Base-by-base conservation (phyloP, 441 rosid species). In the Pelargonium australe region DNA sequence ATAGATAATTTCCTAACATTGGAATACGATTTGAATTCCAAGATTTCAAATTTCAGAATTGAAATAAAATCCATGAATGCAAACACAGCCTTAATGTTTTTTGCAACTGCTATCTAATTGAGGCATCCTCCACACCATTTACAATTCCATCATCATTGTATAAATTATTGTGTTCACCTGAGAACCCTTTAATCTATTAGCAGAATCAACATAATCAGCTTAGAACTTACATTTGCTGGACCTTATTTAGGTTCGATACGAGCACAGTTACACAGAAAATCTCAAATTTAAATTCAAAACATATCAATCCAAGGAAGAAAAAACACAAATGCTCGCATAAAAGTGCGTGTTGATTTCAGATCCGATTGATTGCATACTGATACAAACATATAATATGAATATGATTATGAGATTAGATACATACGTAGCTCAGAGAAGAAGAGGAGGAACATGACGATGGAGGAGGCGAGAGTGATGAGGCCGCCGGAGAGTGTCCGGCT, bases 401-500 rank as follows among this genome's bases (percentile, higher is more conserved):
- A 34, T 34, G 40, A 34, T 4, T 34, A 34, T 43, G 14, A 20
- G 19, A 58, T 17, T 58, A 12, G 25, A 7, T 44, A 81, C 93
- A 63, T 78, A 91, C 97, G 89, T 63, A 94, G 89, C 85, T 91
- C 98, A 64, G 96, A 89, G 85, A 94, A 70, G 95, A 94, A 94
- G 77, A 94, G 97, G 75, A 94, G 87, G 70, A 86, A 68, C 98
- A 94, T 94, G 78, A 94, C 75, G 65, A 91, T 68, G 80, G 98
- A 88, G 73, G 98, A 94, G 68, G 82, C 70, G 71, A 94, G 79
- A 43, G 98, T 91, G 75, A 94, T 89, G 65, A 91, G 79, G 67
- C 98, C 98, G 57, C 97, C 97, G 81, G 95, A 88, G 68, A 91
- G 86, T 0, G 98, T 89, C 9, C 94, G 95, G 82, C 95, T 87